Percentiles rank a stretch among this genome's conserved stretches.
These are phyloP conservation scores for Sphagnum magellanicum DNA, from an alignment of 228 moss, liverwort and hornwort species.

Conservation along the genomic window DNA sequence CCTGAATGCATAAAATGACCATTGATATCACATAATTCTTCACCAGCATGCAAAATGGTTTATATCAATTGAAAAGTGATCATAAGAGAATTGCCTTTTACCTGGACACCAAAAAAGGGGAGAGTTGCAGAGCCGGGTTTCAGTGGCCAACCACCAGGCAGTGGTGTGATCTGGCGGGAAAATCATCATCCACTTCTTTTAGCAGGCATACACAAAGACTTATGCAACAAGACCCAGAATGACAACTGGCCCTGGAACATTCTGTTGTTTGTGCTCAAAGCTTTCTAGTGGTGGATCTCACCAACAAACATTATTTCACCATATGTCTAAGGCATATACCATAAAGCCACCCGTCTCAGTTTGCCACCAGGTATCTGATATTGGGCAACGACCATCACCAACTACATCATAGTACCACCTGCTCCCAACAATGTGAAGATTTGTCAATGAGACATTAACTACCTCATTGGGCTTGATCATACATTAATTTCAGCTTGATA, in stretches of 20 bases:
- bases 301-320: background rate
- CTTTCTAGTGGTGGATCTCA: too few species aligned
- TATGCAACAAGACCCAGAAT: too few species aligned
- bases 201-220: background rate
- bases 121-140: constrained; percentile 98
- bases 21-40: background rate
- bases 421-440: constrained; percentile 1
- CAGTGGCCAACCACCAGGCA: constrained; percentile 86
- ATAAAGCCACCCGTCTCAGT: constrained; percentile 98
- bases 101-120: constrained; percentile 98
- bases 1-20: too few species aligned
- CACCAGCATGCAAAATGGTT: background rate
- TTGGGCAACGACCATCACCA: constrained; percentile 84
- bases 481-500: too few species aligned
- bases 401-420: constrained; percentile 96
- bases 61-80: too few species aligned
- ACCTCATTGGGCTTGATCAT: too few species aligned
- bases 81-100: constrained; percentile 1
- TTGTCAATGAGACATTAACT: too few species aligned
- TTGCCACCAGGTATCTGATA: constrained; percentile 98
- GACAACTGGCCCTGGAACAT: too few species aligned
- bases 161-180: constrained; percentile 68
- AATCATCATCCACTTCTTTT: background rate
- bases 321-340: constrained; percentile 22
- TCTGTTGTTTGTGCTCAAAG: background rate